phyloP scores from a whole-genome alignment of 371 early-diverging fungal species.

The Lichtheimia hyalospora region DNA sequence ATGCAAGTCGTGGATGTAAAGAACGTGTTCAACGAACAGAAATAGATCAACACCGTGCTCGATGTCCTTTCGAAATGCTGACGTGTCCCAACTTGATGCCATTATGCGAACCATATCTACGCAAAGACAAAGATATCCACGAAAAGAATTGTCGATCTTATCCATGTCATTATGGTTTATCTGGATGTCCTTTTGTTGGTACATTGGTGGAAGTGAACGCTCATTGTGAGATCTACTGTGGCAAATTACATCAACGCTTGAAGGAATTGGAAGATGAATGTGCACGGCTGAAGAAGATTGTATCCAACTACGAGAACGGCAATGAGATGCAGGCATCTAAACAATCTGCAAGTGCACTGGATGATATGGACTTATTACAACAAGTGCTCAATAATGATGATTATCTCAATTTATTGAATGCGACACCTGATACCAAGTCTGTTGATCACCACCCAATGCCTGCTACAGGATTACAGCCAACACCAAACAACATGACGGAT shows the following conservation, averaged over 20 bases:
- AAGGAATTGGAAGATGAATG: conserved; percentile 35
- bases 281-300: conserved; percentile 23
- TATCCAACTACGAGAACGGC: conserved; percentile 3
- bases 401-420: conserved; percentile 13
- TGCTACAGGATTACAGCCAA: not conserved
- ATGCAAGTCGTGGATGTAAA: conserved; percentile 38
- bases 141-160: conserved; percentile 43
- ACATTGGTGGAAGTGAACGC: conserved; percentile 25
- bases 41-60: conserved; percentile 25
- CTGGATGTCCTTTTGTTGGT: conserved; percentile 45
- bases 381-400: conserved; percentile 11
- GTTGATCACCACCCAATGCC: not conserved
- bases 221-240: conserved; percentile 44
- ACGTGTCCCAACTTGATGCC: conserved; percentile 43
- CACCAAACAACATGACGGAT: not conserved
- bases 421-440: not conserved
- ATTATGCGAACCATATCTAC: conserved; percentile 37
- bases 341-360: conserved; percentile 15
- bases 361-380: conserved; percentile 31
- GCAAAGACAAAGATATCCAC: conserved; percentile 31
- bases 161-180: conserved; percentile 32
- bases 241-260: conserved; percentile 34
- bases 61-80: conserved; percentile 37
- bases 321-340: conserved; percentile 9
- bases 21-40: conserved; percentile 18